A percentile compares a stretch with the other conserved stretches of the same genome.
These are phyloP conservation scores for Claviceps monticola DNA, from an alignment of 2,329 filamentous ascomycete species.

Conservation along the genomic window DNA sequence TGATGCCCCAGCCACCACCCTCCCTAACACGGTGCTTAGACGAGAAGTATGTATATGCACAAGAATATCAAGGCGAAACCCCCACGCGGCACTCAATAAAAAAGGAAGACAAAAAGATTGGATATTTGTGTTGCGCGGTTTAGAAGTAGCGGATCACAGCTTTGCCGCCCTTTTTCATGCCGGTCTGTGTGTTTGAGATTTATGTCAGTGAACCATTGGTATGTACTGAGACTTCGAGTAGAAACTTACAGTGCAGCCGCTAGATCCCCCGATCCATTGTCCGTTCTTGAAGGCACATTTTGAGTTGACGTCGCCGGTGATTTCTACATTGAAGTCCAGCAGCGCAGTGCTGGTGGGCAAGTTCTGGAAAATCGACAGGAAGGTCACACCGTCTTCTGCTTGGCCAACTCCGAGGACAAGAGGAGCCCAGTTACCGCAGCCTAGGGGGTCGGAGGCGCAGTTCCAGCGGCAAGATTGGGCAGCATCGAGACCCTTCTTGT, in stretches of 20 bases:
- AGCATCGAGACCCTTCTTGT: constrained; percentile 57
- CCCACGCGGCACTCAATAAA: not conserved
- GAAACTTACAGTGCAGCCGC: constrained; percentile 69
- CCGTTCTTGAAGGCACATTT: constrained; percentile 55
- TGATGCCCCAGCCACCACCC: not conserved
- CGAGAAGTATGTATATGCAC: constrained; percentile 19
- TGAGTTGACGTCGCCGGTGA: constrained; percentile 47
- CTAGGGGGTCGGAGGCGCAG: constrained; percentile 31
- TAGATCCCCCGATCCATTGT: constrained; percentile 40
- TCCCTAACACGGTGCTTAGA: constrained; percentile 6
- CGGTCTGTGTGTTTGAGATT: constrained; percentile 21
- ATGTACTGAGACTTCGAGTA: no score
- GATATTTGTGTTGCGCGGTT: constrained; percentile 1
- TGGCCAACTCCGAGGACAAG: constrained; percentile 73
- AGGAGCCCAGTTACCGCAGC: constrained; percentile 74
- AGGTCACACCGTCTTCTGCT: constrained; percentile 50
- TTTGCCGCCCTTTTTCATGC: constrained; percentile 25
- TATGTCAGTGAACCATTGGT: no score
- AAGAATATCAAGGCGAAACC: constrained; percentile 13
- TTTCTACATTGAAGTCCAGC: constrained; percentile 68
- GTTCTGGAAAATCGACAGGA: constrained; percentile 77
- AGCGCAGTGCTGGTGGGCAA: constrained; percentile 53
- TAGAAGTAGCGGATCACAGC: constrained; percentile 32
- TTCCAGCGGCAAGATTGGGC: constrained; percentile 66
- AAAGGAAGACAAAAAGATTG: no score